Conservation (phyloP, 257 asterid genomes). For the Cordia subcordata region DNA sequence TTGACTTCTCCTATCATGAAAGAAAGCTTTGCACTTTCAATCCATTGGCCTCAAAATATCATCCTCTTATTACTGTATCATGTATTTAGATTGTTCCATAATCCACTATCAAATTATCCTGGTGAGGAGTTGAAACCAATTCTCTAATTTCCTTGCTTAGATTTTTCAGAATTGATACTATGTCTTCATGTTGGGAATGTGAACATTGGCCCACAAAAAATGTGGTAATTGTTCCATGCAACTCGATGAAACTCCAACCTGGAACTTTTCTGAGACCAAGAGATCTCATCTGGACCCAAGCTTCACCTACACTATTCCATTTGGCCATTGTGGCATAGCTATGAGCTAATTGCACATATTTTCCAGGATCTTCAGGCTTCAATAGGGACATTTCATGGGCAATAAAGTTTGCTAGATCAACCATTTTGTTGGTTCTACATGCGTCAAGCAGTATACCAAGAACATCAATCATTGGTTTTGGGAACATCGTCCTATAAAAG, state of each 20-base stretch:
- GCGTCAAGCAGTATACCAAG: conserved; percentile 78
- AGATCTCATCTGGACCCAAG: conserved; percentile 66
- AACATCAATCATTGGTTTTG: conserved; percentile 51
- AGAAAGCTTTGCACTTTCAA: too few relatives aligned
- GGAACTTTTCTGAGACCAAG: conserved; percentile 70
- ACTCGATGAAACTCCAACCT: conserved; percentile 79
- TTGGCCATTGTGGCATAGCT: conserved; percentile 66
- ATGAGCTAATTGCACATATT: conserved; percentile 77
- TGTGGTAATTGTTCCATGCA: conserved; percentile 58
- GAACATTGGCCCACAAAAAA: conserved; percentile 58
- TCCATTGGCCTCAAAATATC: too few relatives aligned
- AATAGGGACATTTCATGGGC: conserved; percentile 48
- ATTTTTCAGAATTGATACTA: conserved; percentile 32
- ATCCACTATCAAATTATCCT: conserved; percentile 25
- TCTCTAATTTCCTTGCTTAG: conserved; percentile 42
- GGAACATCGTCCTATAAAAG: conserved; percentile 51
- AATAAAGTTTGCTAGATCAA: conserved; percentile 41
- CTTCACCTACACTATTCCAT: conserved; percentile 84
- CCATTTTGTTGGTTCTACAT: conserved; percentile 39
- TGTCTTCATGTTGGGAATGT: conserved; percentile 53
- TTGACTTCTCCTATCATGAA: too few relatives aligned
- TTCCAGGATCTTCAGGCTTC: conserved; percentile 62
- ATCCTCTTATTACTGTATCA: not conserved
- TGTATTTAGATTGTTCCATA: not conserved
- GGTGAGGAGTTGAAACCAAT: conserved; percentile 15